Base-by-base conservation (phyloP, 495 filamentous ascomycete species). In the Lasiosphaeriaceae sp. region DNA sequence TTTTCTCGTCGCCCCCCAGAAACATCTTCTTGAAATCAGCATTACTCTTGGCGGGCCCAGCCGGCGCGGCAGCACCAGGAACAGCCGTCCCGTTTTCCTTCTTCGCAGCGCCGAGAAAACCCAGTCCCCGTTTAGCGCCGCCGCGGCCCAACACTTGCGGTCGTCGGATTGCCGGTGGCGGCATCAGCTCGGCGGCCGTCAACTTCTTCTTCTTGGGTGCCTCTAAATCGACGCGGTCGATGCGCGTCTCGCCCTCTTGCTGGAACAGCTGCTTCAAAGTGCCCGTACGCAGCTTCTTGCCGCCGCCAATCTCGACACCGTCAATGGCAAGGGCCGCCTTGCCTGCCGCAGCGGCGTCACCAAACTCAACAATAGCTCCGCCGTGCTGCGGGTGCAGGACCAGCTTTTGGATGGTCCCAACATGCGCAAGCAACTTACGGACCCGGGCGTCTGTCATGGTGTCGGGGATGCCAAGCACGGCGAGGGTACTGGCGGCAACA, bases 351-450 rank as follows among this genome's bases (percentile, higher is more conserved):
- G 83, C 73, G 11, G 87, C 77, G 58, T 89, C 84, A 11, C 73
- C 75, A 65, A 86, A 96, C 66, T 97, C 94, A 44, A 96, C 78
- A 50, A 92, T 86, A 11, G 92, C 94, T n/a, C 94, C 93, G 60
- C 86, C 82, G 56, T 94, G 88, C 50, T 90, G 82, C 2, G 90
- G 90, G 39, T 87, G 84, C 2, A 92, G 77, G 4, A 82, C 75
- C 5, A 82, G 66, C 59, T 91, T 92, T 64, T 86, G 81, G 2
- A 81, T 78, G 2, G 78, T 57, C 34, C 86, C 86, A 35, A 87
- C 81, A 11, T 81, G 79, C 56, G 89, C 86, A 31, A 86, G 81
- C 14, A 80, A 64, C 41, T 83, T 79, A n/a, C 80, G 78, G 24
- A 90, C 78, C 63, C 88, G 87, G 16, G 79, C 77, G 54, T 88